These are phyloP conservation scores for Sequoia sempervirens DNA, from an alignment of 75 land plant genomes.

Conservation along the genomic window DNA sequence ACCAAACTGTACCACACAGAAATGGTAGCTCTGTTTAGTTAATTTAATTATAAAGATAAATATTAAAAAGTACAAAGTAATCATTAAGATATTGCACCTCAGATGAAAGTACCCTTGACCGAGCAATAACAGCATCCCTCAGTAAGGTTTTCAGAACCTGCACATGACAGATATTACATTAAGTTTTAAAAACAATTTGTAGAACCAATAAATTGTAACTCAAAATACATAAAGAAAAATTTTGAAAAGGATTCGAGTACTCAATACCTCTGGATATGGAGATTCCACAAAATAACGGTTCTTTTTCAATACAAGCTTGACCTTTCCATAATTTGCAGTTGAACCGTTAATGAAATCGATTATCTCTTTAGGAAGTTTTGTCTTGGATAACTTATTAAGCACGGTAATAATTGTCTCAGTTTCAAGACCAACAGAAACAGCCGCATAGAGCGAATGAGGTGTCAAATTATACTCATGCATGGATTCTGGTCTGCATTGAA, in stretches of 20 bases:
- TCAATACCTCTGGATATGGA: conserved; percentile 81
- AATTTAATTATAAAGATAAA: background rate
- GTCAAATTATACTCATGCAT: conserved; percentile 98
- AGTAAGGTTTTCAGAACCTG: conserved; percentile 81
- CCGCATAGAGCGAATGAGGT: conserved; percentile 95
- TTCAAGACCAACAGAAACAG: conserved; percentile 98
- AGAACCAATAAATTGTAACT: background rate
- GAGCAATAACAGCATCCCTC: conserved; percentile 61
- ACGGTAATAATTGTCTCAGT: conserved; percentile 91
- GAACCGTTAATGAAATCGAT: conserved; percentile 87
- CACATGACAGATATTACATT: background rate
- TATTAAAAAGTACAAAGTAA: background rate
- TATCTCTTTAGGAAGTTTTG: conserved; percentile 90
- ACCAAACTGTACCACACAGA: background rate
- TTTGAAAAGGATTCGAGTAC: background rate
- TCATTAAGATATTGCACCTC: conserved; percentile 32
- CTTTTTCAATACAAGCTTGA: conserved; percentile 96
- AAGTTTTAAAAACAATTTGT: background rate
- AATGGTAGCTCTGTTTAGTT: background rate
- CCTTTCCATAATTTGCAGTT: conserved; percentile 96
- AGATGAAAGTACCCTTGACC: conserved; percentile 47
- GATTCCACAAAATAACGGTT: conserved; percentile 92
- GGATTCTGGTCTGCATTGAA: conserved; percentile 72
- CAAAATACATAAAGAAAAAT: background rate
- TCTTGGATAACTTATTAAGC: conserved; percentile 81